Base-by-base conservation (phyloP, 1,284 basidiomycete species). In the Trichosporon coremiiforme region DNA sequence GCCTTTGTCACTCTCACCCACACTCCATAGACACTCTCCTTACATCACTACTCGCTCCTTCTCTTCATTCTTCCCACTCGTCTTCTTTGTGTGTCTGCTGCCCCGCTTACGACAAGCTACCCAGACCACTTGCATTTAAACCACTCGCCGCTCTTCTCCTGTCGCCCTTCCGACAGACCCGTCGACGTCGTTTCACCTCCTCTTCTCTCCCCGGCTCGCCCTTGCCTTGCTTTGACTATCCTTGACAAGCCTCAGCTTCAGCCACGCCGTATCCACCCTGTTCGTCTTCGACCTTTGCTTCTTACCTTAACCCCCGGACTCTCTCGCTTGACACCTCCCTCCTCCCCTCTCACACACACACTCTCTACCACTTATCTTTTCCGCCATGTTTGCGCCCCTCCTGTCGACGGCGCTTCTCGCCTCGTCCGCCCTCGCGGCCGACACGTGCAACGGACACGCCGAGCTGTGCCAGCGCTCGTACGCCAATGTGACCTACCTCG, bases 401-500 rank as follows among this genome's bases (percentile, higher is more conserved):
- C 63, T 70, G 29, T 63, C 67, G 1, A 68, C 75, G 68, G 67
- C 65, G 45, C 62, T 74, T 65, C 70, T 75, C 63, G 71, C 69
- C 25, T 68, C 75, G 5, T 70, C 77, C 10, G 72, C 74, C 20
- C 73, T 74, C 64, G 73, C 84, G 75, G 73, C 92, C 1, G 88
- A 90, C 0, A 86, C 86, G 5, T 96, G 94, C 84, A 96, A 96
- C 78, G 94, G 94, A 4, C 86, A 90, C 77, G 80, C 90, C n/a
- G 89, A 91, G 85, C 86, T 94, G 25, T 96, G 94, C 82, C 81
- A 83, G 70, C 87, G 87, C 72, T 87, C 87, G 65, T 95, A 90
- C 80, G 91, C 91, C 50, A 91, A 90, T 75, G 86, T 95, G 20
- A 89, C 92, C 3, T 94, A 90, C 74, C 89, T 96, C 64, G 94